Evolutionary conservation across 352 stramenopile species (phyloP), one percentile per base, ranked within the genome.

Genomic region (Phytopythium chamaehyphon): DNA sequence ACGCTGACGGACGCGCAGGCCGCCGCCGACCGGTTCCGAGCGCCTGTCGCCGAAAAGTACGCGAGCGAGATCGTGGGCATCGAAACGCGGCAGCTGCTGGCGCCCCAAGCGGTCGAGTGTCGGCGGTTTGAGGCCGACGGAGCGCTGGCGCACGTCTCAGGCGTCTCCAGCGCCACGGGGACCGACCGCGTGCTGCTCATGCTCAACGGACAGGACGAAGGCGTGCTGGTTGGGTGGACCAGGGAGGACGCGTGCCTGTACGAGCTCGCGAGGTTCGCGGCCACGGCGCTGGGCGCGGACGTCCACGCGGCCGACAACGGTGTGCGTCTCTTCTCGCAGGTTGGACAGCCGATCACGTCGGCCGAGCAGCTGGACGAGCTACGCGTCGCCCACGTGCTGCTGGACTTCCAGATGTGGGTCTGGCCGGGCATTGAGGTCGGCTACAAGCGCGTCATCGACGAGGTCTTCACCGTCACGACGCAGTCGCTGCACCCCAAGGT

Each of bases 381-480:
- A 39, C 71, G 73, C 22, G 64, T 90, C 47, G 80, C 71, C 12
- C 77, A 90, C 55, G 75, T 90, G 22, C 51, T 90, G 47, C 62
- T 87, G 16, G 71, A 88, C 36, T 70, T 69, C 46, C 75, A 88
- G 58, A 71, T 88, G n/a, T 90, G 76, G 76, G 77, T 88, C 16
- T 88, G 75, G 80, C 80, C 80, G 33, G 76, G 80, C 19, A 64
- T 90, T 36, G 73, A 79, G 35, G 71, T 90, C n/a, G 80, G 75
- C 38, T 66, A 88, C 47, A 57, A 66, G 19, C 79, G 76, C 40
- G 42, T 70, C 24, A 53, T 86, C 9, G 75, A 85, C n/a, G 65
- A 62, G 39, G 60, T 51, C 36, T 50, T 54, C 35, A 83, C 53
- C 47, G 59, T 90, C 47, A 88, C 70, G 57, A 88, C 80, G 15